phyloP scores from a whole-genome alignment of 805 yeast species.

The Candida maesae region DNA sequence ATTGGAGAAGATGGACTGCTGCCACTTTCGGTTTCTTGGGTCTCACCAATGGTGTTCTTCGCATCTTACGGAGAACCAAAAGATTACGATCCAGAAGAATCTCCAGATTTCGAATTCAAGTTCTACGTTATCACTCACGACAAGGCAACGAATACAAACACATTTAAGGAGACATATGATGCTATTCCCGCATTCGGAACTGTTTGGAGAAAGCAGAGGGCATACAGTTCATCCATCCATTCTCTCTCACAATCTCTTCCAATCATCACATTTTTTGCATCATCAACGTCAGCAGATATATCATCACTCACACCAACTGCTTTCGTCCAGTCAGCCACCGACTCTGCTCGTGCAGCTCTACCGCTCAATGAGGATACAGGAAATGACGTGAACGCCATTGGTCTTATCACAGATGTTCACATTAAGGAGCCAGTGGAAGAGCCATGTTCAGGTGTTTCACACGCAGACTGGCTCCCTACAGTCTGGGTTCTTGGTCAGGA shows the following conservation, averaged over 20 bases:
- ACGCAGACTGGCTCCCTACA: slow-evolving; percentile 60
- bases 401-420: slow-evolving; percentile 59
- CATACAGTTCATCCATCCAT: slow-evolving; percentile 39
- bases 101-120: slow-evolving; percentile 24
- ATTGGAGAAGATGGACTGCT: slow-evolving; percentile 10
- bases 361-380: slow-evolving; percentile 66
- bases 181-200: slow-evolving; percentile 52
- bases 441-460: slow-evolving; percentile 58
- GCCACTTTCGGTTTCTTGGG: slow-evolving; percentile 21
- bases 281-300: slow-evolving; percentile 65
- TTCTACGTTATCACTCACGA: slow-evolving; percentile 21
- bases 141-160: background rate
- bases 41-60: slow-evolving; percentile 17
- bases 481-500: slow-evolving; percentile 58
- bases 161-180: slow-evolving; percentile 36
- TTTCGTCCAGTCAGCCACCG: slow-evolving; percentile 53
- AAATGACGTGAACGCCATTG: slow-evolving; percentile 69
- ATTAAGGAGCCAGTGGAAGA: slow-evolving; percentile 40
- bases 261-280: slow-evolving; percentile 44
- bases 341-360: slow-evolving; percentile 65
- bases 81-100: slow-evolving; percentile 29
- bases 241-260: slow-evolving; percentile 38
- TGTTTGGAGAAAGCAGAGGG: slow-evolving; percentile 41
- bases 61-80: slow-evolving; percentile 28
- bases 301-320: slow-evolving; percentile 38